phyloP scores from a whole-genome alignment of 345 rosid species.

The Arabis alpina region DNA sequence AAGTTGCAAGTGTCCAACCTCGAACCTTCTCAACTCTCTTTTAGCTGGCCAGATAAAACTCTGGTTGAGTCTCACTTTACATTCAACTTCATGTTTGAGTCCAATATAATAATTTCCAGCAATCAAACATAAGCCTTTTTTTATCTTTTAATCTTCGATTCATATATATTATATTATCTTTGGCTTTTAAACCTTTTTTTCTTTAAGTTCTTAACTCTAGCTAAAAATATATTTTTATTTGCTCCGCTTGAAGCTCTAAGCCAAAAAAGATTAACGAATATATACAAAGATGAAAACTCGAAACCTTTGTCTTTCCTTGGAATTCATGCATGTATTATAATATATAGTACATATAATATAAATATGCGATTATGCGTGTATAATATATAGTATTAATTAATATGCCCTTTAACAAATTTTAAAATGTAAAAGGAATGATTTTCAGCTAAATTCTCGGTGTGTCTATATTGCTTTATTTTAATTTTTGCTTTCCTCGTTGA shows the following conservation, averaged over 20 bases:
- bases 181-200: neutral
- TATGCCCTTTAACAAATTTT: neutral
- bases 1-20: too few species aligned
- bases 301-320: constrained; percentile 19
- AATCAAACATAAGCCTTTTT: neutral
- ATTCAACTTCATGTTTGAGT: neutral
- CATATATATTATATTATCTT: neutral
- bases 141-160: neutral
- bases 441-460: constrained; percentile 31
- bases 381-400: neutral
- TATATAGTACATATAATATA: constrained; percentile 10
- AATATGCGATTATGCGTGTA: constrained; percentile 14
- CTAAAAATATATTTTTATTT: neutral
- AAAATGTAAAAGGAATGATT: constrained; percentile 19
- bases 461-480: neutral
- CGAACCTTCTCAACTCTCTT: too few species aligned
- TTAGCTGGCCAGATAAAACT: too few species aligned
- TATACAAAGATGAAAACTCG: constrained; percentile 27
- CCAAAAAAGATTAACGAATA: constrained; percentile 17
- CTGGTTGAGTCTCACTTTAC: too few species aligned
- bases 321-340: constrained; percentile 7
- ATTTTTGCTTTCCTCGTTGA: constrained; percentile 28
- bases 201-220: neutral
- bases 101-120: neutral
- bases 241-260: constrained; percentile 1